Conservation (phyloP, 179 eudicot genomes). For the Carnegiea gigantea region DNA sequence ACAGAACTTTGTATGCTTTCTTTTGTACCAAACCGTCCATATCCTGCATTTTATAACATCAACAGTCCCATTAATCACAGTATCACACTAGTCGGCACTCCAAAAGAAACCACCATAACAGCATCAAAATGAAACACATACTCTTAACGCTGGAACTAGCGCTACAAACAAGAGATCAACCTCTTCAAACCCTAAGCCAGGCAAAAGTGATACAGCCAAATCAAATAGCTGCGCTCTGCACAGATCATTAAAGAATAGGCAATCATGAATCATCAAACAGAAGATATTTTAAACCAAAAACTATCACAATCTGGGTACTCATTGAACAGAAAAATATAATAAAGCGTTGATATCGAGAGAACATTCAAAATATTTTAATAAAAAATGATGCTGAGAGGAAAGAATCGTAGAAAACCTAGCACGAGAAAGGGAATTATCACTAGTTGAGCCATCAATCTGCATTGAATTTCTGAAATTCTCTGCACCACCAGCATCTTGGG, state of each 20-base stretch:
- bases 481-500: conserved; percentile 45
- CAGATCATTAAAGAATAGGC: conserved; percentile 11
- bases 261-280: conserved; percentile 4
- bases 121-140: conserved; percentile 23
- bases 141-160: conserved; percentile 66
- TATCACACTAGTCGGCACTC: not conserved
- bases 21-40: conserved; percentile 79
- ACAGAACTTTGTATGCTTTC: conserved; percentile 92
- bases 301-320: not conserved
- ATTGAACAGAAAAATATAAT: not conserved
- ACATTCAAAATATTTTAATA: not conserved
- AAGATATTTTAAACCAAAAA: not conserved
- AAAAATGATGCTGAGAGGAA: not conserved
- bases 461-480: conserved; percentile 38
- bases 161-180: conserved; percentile 55
- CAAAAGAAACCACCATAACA: conserved; percentile 1
- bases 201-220: conserved; percentile 78
- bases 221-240: conserved; percentile 77
- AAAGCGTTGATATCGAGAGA: not conserved
- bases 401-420: conserved; percentile 39
- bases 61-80: conserved; percentile 1
- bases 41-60: conserved; percentile 50
- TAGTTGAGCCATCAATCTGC: conserved; percentile 60
- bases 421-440: conserved; percentile 46
- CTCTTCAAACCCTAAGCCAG: conserved; percentile 70